Base-by-base conservation (phyloP, 2,329 filamentous ascomycete genomes). In the Ophiostoma sp. region DNA sequence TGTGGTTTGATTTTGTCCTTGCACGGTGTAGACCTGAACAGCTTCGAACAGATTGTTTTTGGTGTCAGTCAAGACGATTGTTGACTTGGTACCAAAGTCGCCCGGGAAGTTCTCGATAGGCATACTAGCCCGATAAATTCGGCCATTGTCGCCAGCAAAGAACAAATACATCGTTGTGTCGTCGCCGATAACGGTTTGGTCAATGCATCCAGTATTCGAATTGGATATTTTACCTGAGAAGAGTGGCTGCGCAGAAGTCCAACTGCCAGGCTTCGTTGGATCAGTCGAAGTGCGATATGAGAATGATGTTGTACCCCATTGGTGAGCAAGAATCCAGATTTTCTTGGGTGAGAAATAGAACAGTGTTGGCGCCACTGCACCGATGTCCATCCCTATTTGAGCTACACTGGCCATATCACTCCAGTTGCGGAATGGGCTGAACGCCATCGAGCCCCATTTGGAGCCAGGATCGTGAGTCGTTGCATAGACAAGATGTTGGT, bases 141-240 rank as follows among this genome's bases (percentile, higher is more conserved):
- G 86, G 79, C 90, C 90, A 75, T 92, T 90, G 80, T 92, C 90
- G 8, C 89, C 90, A 0, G 85, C 84, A 76, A 91, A 92, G 85
- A 92, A 92, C 4, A 92, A 82, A 77, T 91, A 91, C 88, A 91
- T 91, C 3, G 55, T 55, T 11, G 59, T 74, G 80, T 87, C 86
- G 79, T 92, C 90, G 55, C 87, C 88, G 75, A 92, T 91, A 72
- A 91, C 76, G 0, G 88, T 88, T 80, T 90, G 89, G 79, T 92
- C 89, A 74, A 92, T 91, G 12, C 83, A 78, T 0, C 88, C 88
- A 0, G 86, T 89, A 79, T 80, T 78, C 9, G 86, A 86, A 72
- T 78, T 83, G 0, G 83, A 78, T 77, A 91, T 87, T 25, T 78
- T 83, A 15, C 89, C 89, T 0, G 84, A 81, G 81, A 89, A 91